Evolutionary conservation across 768 basidiomycete genomes (phyloP).

Genomic region (Dioszegia hungarica): DNA sequence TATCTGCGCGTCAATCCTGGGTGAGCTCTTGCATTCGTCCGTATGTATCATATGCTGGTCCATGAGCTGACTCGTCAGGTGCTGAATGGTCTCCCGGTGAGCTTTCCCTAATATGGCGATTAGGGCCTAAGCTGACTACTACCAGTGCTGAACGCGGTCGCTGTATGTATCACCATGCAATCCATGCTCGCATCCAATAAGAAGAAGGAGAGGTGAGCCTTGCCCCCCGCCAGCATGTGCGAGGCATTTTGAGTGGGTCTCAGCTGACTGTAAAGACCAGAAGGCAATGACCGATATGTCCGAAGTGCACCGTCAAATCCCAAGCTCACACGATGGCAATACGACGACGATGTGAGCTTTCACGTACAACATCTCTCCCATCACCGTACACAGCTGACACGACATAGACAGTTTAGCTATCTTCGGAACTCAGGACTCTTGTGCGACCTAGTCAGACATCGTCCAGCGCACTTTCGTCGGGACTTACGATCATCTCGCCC

Average conservation of each 20-base stretch:
- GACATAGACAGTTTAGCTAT: too few relatives aligned
- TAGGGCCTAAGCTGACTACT: background rate
- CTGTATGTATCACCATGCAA: slow-evolving; percentile 49
- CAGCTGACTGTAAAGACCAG: slow-evolving; percentile 26
- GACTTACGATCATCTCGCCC: too few relatives aligned
- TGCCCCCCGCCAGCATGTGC: background rate
- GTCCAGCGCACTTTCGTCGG: too few relatives aligned
- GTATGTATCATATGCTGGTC: background rate
- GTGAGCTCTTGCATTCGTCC: slow-evolving; percentile 6
- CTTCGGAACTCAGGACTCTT: too few relatives aligned
- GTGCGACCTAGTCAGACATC: too few relatives aligned
- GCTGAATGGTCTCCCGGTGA: slow-evolving; percentile 47
- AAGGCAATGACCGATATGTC: slow-evolving; percentile 49
- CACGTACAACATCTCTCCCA: too few relatives aligned
- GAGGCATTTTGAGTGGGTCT: background rate
- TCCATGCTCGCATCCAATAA: slow-evolving; percentile 50
- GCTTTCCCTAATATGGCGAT: background rate
- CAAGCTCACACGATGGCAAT: slow-evolving; percentile 47
- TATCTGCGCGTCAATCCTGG: slow-evolving; percentile 46
- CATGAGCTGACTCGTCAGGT: background rate
- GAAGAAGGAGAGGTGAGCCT: slow-evolving; percentile 44
- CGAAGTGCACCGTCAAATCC: slow-evolving; percentile 47
- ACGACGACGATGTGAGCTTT: slow-evolving; percentile 49
- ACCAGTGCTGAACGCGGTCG: slow-evolving; percentile 44
- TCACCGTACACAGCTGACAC: too few relatives aligned